Evolutionary conservation across 331 rosid species (phyloP).

Genomic region (Quercus tomentella): DNA sequence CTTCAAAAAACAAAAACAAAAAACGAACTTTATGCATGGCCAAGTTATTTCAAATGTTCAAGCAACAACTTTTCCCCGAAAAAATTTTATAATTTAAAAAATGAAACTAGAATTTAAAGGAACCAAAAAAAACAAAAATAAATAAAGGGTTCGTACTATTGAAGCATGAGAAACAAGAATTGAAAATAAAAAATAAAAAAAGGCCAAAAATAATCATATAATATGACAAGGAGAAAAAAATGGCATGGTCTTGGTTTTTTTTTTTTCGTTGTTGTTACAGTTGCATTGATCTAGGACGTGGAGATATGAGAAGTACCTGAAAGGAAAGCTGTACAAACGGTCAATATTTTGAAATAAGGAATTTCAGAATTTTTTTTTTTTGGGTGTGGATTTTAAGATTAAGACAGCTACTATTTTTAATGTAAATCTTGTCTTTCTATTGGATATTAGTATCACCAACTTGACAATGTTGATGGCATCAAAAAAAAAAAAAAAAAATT

Average conservation of each 20-base stretch:
- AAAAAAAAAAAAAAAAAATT: no score
- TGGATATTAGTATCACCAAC: no score
- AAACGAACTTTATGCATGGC: background rate
- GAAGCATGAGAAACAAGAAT: constrained; percentile 13
- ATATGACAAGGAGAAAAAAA: constrained; percentile 28
- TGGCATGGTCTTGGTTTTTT: constrained; percentile 12
- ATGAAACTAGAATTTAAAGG: constrained; percentile 31
- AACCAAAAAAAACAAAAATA: constrained; percentile 21
- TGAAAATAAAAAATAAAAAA: background rate
- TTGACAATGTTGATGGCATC: no score
- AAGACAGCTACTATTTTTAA: background rate
- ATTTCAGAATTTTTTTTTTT: background rate
- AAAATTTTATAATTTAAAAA: constrained; percentile 18
- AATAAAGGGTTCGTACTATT: constrained; percentile 6
- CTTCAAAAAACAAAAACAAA: constrained; percentile 9
- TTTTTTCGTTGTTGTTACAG: background rate
- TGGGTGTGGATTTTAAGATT: background rate
- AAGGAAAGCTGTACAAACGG: constrained; percentile 29
- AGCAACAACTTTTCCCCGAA: constrained; percentile 29
- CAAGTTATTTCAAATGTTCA: constrained; percentile 11
- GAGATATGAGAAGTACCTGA: constrained; percentile 42
- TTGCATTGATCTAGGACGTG: constrained; percentile 65
- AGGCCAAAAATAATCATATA: background rate
- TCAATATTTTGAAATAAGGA: constrained; percentile 5
- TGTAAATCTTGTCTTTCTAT: background rate